These are phyloP conservation scores for Alternaria rosae DNA, from an alignment of 2,329 filamentous ascomycete genomes.

Conservation along the genomic window DNA sequence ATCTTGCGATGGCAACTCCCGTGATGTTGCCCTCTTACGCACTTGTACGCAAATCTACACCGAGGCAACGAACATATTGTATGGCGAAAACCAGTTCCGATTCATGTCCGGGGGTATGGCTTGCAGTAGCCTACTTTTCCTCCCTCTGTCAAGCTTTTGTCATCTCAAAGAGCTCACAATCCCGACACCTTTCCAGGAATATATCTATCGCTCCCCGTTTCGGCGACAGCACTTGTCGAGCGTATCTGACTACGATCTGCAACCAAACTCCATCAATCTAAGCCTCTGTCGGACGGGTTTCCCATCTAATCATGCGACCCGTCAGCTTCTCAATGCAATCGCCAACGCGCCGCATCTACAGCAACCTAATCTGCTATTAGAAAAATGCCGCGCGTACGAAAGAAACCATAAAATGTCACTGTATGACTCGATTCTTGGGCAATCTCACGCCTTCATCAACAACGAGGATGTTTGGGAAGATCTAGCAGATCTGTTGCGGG, in stretches of 20 bases:
- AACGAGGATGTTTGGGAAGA: neutral
- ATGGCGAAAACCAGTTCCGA: neutral
- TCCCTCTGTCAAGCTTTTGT: neutral
- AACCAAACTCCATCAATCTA: neutral
- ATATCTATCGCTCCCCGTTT: fast-evolving
- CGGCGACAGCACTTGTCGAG: neutral
- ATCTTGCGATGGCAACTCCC: neutral
- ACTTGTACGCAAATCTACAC: neutral
- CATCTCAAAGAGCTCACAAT: neutral
- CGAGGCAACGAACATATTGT: neutral
- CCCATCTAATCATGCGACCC: fast-evolving
- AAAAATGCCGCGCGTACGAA: neutral
- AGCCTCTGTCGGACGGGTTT: neutral
- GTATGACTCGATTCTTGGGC: neutral
- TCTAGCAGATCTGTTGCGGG: neutral
- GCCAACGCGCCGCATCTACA: neutral
- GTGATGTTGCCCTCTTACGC: neutral
- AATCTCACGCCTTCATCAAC: neutral
- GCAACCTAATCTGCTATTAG: neutral
- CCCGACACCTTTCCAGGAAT: neutral
- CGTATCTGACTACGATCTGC: neutral
- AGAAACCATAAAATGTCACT: neutral
- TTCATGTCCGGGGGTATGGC: fast-evolving
- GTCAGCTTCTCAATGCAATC: neutral
- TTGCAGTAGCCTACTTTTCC: neutral